Evolutionary conservation across 306 rosid genomes (phyloP), one percentile per base, ranked within the genome.

Genomic region (Cicer yamashitae): DNA sequence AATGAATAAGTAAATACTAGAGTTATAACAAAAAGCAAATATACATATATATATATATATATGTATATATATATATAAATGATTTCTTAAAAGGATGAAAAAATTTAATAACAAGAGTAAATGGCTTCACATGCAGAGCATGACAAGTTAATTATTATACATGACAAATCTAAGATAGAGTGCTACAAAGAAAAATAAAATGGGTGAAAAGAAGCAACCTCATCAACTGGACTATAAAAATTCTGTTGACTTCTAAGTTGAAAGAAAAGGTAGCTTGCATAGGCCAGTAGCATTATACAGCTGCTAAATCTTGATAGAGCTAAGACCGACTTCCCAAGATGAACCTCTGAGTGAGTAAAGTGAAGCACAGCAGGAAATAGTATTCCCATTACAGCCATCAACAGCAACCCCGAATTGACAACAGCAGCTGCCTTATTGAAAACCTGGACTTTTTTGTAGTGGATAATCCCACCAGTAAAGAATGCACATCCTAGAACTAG

Each of bases 321-420:
- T 54, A 93, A 77, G 56, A 87, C 98, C 1, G 98, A 91, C 76
- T 86, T 86, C 69, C 98, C 98, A 47, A 78, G 77, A 76, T 93
- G 96, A 73, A 86, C 84, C 74, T 93, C 98, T 4, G 96, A 86
- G 82, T 76, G 96, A 17, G 98, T 93, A 78, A 80, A 93, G 83
- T 93, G 96, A 86, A 93, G 98, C 77, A 93, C 96, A 1, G 98
- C 96, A 3, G 98, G 98, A 81, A 93, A 90, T 25, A 88, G 59
- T 77, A 90, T 79, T 60, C 96, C 98, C 98, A 93, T 91, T 8
- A 93, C 96, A 79, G 98, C 98, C 98, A 93, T 93, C 88, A 93
- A 80, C 51, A 91, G 85, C 80, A 91, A 83, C 57, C 98, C 97
- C 0, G 96, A 91, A 85, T 93, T 93, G 79, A 93, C 96, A 10